Base-by-base conservation (phyloP, 2,329 filamentous ascomycete species). In the Penicillium sp. region DNA sequence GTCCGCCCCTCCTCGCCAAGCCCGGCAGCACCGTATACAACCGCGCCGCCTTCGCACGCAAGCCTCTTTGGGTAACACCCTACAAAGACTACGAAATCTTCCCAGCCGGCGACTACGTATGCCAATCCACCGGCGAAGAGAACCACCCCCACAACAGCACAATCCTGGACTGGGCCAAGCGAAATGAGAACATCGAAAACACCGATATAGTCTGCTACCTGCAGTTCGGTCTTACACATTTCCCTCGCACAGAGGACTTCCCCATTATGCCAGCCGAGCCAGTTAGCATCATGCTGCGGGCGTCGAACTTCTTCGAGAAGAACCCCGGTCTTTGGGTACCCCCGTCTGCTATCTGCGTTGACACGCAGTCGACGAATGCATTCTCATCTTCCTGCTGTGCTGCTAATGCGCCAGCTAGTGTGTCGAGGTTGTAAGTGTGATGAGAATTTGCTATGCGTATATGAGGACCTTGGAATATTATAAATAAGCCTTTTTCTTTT, bases 291-390 rank as follows among this genome's bases (percentile, higher is more conserved):
- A 71, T 77, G 46, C 66, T 83, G 52, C 78, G 81, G 55, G 79
- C 80, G 0, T 75, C 79, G 9, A 81, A 82, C 58, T 83, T 83
- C 69, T 81, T 81, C 54, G 69, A 74, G 29, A 77, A 73, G 66
- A 83, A 83, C 46, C 80, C 80, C 2, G 80, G 78, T 15, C 64
- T 82, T 4, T 80, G 82, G 71, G 80, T 83, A 6, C 80, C 80
- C 20, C 64, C 64, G 33, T 61, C 58, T 15, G 54, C 58, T 33
- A 50, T 62, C 28, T 61, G 56, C 54, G 57, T 62, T 39, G 73
- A 66, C 54, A 62, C 56, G 2, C 53, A 57, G 49, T 64, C 61
- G 13, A 61, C 49, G 32, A 58, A 59, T 56, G 62, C 63, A 1
- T 65, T 66, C 31, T 43, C 58, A 23, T 33, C 56, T 15, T 56